A percentile compares a stretch with the other conserved stretches of the same genome.
Evolutionary conservation across 2,329 filamentous ascomycete species (phyloP).

Genomic region (Paraphoma sp.): DNA sequence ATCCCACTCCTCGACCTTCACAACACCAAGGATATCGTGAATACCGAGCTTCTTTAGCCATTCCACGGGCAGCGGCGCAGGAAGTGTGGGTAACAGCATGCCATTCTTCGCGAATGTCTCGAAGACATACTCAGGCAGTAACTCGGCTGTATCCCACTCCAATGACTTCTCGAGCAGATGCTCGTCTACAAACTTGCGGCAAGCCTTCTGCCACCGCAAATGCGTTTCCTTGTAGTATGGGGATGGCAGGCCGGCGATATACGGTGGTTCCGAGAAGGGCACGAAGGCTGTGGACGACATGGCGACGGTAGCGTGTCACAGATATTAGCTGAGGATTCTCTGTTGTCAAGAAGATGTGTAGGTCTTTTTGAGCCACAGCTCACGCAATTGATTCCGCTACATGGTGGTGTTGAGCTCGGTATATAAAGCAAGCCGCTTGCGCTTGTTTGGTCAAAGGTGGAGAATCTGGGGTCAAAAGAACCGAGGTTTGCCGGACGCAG

Average conservation of each 20-base stretch:
- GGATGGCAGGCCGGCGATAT: constrained; percentile 72
- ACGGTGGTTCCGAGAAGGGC: constrained; percentile 77
- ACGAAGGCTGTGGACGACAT: constrained; percentile 49
- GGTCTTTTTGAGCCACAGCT: constrained; percentile 1
- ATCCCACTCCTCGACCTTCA: constrained; percentile 77
- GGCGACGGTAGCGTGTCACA: neutral
- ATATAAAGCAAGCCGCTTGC: constrained; percentile 1
- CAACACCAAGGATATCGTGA: constrained; percentile 67
- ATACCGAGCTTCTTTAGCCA: constrained; percentile 73
- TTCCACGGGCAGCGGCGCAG: constrained; percentile 70
- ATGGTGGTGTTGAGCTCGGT: constrained; percentile 11
- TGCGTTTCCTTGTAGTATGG: constrained; percentile 75
- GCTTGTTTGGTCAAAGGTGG: constrained; percentile 4
- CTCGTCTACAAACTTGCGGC: constrained; percentile 69
- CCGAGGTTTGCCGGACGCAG: constrained; percentile 10
- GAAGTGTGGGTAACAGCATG: constrained; percentile 74
- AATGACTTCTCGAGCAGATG: constrained; percentile 67
- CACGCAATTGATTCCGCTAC: neutral
- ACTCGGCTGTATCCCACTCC: constrained; percentile 73
- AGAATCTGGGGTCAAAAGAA: constrained; percentile 12
- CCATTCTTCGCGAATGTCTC: constrained; percentile 67
- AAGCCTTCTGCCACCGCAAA: constrained; percentile 70
- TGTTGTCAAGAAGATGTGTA: neutral
- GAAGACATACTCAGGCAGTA: constrained; percentile 70
- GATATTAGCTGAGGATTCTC: neutral